These are phyloP conservation scores for Magnaporthiopsis incrustans DNA, from an alignment of 2,329 filamentous ascomycete species.

Conservation along the genomic window DNA sequence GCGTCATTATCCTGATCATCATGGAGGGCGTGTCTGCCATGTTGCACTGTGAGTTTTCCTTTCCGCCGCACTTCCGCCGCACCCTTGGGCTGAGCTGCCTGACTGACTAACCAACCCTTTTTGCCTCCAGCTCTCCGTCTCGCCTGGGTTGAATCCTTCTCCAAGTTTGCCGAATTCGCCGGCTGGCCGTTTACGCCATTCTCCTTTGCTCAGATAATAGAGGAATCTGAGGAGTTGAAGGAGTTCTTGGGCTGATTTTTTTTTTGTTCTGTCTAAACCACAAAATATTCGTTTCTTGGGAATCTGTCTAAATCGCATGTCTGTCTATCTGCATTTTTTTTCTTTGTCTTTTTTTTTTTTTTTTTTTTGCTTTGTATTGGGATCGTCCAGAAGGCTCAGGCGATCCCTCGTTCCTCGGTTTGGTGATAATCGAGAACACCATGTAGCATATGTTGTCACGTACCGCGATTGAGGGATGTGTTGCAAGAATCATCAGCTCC, in stretches of 20 bases:
- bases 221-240: constrained; percentile 65
- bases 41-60: constrained; percentile 53
- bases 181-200: constrained; percentile 84
- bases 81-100: neutral
- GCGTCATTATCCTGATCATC: constrained; percentile 62
- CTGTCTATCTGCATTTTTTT: constrained; percentile 5
- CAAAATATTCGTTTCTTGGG: neutral
- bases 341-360: constrained; percentile 7
- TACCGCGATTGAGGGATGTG: neutral
- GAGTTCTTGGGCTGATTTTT: constrained; percentile 40
- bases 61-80: too few species aligned
- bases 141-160: constrained; percentile 97
- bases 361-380: neutral
- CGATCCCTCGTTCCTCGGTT: neutral
- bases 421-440: neutral
- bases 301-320: neutral
- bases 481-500: neutral
- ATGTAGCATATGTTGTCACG: neutral
- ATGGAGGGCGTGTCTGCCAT: constrained; percentile 97
- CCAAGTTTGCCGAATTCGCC: constrained; percentile 90
- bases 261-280: constrained; percentile 1
- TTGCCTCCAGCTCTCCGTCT: constrained; percentile 51
- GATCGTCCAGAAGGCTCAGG: neutral
- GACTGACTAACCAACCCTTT: neutral
- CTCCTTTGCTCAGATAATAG: constrained; percentile 74